Percentiles rank a stretch among this genome's conserved stretches.
Evolutionary conservation across 352 stramenopile genomes (phyloP).

Genomic region (Phytopythium chamaehyphon): DNA sequence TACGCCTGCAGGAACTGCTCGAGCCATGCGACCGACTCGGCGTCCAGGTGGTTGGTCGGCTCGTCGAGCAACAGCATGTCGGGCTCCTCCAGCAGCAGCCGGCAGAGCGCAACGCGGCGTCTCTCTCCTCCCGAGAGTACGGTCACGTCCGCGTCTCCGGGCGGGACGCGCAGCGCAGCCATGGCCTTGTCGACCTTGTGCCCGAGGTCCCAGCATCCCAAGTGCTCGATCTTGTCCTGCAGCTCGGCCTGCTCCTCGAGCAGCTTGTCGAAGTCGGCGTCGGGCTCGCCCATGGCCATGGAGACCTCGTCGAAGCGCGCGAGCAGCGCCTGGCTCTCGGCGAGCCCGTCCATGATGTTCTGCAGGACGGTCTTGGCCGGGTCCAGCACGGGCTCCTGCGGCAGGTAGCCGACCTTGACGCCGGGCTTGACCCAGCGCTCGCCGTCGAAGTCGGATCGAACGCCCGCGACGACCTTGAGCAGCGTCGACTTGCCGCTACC

Average conservation of each 20-base stretch:
- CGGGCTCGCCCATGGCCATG: slow-evolving; percentile 86
- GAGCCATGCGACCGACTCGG: slow-evolving; percentile 96
- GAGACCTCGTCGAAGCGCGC: slow-evolving; percentile 83
- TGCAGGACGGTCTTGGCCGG: slow-evolving; percentile 84
- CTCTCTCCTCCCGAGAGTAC: slow-evolving; percentile 92
- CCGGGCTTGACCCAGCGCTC: slow-evolving; percentile 86
- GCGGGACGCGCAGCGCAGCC: slow-evolving; percentile 67
- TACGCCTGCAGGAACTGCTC: slow-evolving; percentile 97
- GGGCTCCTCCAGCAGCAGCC: slow-evolving; percentile 94
- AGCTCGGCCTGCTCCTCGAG: slow-evolving; percentile 83
- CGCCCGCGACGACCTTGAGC: slow-evolving; percentile 95
- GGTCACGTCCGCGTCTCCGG: slow-evolving; percentile 58
- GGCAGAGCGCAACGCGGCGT: slow-evolving; percentile 93
- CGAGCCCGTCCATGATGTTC: slow-evolving; percentile 89
- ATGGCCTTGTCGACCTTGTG: slow-evolving; percentile 86
- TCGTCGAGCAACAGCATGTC: slow-evolving; percentile 97
- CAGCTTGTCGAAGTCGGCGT: slow-evolving; percentile 87
- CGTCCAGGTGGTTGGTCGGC: slow-evolving; percentile 98
- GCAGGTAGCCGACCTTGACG: slow-evolving; percentile 83
- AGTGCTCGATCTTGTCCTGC: slow-evolving; percentile 82
- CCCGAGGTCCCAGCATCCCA: slow-evolving; percentile 79
- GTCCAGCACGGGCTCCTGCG: slow-evolving; percentile 85
- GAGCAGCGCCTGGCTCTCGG: slow-evolving; percentile 79
- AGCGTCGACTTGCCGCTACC: slow-evolving; percentile 95
- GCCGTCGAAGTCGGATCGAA: slow-evolving; percentile 82